Conservation (phyloP, 306 rosid species). For the Quercus engelmannii region DNA sequence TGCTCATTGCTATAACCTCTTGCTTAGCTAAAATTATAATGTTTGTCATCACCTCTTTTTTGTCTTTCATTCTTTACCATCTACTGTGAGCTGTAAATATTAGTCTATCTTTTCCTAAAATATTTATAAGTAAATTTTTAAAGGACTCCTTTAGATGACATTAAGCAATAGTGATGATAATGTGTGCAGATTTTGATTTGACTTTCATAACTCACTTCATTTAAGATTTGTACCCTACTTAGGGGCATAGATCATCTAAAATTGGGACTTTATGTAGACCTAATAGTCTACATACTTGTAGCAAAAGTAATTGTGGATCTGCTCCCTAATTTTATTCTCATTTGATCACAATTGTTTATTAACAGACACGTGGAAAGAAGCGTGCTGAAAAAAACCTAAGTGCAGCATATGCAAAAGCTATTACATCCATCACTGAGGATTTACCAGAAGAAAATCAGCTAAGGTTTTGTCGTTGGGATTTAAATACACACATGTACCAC, state of each 20-base stretch:
- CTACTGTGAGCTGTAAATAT: background rate
- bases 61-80: background rate
- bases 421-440: constrained; percentile 52
- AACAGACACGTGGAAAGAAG: constrained; percentile 76
- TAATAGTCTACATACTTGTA: background rate
- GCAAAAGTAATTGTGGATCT: background rate
- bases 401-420: constrained; percentile 76
- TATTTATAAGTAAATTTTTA: background rate
- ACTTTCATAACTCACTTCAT: background rate
- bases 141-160: background rate
- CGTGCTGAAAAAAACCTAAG: constrained; percentile 85
- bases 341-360: constrained; percentile 17
- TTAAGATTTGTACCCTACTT: background rate
- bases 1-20: background rate
- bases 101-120: background rate
- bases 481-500: constrained; percentile 52
- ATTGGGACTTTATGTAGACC: background rate
- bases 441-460: constrained; percentile 46
- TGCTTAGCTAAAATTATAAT: background rate
- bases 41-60: background rate
- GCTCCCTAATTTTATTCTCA: background rate
- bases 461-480: constrained; percentile 89
- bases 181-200: background rate
- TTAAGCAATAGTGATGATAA: background rate
- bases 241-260: background rate